Percentiles rank a stretch among this genome's conserved stretches.
Conservation (phyloP, 2,329 filamentous ascomycete genomes). For the Phyllosticta citriasiana region DNA sequence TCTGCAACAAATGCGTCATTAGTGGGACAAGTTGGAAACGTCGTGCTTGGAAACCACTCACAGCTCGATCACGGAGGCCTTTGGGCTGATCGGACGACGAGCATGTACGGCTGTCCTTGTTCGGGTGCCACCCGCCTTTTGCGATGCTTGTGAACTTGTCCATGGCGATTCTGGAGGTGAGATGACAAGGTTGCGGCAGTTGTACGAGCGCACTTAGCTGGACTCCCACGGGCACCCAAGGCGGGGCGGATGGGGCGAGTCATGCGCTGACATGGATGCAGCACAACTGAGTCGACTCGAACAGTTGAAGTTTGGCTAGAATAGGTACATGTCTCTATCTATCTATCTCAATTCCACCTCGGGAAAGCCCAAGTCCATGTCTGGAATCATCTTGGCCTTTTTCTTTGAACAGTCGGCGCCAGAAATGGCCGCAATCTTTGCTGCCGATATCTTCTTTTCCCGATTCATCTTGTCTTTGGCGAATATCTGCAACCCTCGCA, state of each 20-base stretch:
- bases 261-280: background rate
- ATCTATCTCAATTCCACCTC: background rate
- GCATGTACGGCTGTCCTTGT: constrained; percentile 16
- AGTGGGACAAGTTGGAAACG: constrained; percentile 10
- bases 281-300: too few relatives aligned
- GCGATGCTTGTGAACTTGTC: constrained; percentile 28
- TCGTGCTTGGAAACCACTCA: background rate
- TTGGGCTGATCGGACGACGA: background rate
- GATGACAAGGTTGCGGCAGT: background rate
- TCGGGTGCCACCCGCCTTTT: constrained; percentile 42
- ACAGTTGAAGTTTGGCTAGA: too few relatives aligned
- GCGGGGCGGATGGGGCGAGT: constrained; percentile 1
- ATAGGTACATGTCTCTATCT: too few relatives aligned
- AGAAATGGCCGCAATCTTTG: background rate
- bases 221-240: background rate
- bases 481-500: constrained; percentile 84
- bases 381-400: constrained; percentile 5
- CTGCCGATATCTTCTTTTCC: constrained; percentile 12
- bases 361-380: constrained; percentile 10
- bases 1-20: constrained; percentile 28
- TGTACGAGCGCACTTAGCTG: background rate
- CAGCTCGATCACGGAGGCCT: constrained; percentile 3
- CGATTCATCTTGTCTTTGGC: constrained; percentile 32
- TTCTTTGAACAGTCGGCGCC: constrained; percentile 11
- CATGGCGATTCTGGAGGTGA: constrained; percentile 15